Conservation (phyloP, 441 rosid genomes). For the Pelargonium cotyledonis region DNA sequence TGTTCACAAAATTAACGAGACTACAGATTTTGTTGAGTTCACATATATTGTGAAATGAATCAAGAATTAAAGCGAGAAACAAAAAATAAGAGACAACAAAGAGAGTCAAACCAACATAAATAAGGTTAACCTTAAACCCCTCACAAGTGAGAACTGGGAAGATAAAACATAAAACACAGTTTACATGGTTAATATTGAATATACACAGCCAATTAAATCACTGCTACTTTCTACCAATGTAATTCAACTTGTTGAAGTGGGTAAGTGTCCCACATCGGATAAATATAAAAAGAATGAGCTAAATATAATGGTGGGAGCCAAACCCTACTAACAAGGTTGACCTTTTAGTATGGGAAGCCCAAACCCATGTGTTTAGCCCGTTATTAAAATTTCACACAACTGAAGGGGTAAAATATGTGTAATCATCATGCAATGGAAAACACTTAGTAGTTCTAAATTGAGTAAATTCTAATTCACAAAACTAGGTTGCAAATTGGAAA, state of each 20-base stretch:
- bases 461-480: background rate
- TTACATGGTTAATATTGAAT: background rate
- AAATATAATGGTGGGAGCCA: too few species aligned
- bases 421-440: background rate
- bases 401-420: background rate
- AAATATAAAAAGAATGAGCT: too few species aligned
- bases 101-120: background rate
- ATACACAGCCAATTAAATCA: background rate
- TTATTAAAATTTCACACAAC: too few species aligned
- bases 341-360: too few species aligned
- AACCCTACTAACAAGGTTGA: too few species aligned
- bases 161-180: too few species aligned
- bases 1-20: background rate
- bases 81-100: background rate
- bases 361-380: too few species aligned
- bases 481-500: background rate
- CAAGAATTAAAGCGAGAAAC: background rate
- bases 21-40: constrained; percentile 1
- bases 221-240: background rate
- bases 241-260: too few species aligned
- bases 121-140: background rate
- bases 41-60: background rate
- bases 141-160: too few species aligned
- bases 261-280: too few species aligned
- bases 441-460: too few species aligned